Conservation (phyloP, 805 yeast genomes). For the Wickerhamiella spandovensis region DNA sequence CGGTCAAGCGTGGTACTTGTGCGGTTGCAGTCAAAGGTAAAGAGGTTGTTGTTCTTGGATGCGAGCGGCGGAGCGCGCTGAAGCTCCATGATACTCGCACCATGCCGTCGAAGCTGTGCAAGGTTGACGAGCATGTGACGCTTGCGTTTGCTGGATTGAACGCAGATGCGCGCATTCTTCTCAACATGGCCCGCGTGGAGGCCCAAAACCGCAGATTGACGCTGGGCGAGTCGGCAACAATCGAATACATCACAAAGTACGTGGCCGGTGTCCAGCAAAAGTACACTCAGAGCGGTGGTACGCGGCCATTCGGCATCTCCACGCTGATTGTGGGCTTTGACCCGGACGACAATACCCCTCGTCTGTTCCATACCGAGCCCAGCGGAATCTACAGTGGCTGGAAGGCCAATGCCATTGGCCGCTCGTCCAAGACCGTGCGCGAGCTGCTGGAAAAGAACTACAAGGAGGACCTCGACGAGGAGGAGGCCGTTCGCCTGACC, state of each 20-base stretch:
- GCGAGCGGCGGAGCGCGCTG: constrained; percentile 90
- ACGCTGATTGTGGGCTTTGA: constrained; percentile 95
- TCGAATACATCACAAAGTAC: constrained; percentile 84
- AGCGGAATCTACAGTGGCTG: constrained; percentile 94
- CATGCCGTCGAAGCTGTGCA: constrained; percentile 88
- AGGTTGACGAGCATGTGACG: constrained; percentile 78
- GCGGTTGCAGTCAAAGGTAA: constrained; percentile 94
- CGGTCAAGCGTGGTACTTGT: constrained; percentile 95
- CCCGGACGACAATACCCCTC: constrained; percentile 66
- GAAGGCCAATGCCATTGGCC: constrained; percentile 96
- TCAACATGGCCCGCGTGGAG: constrained; percentile 90
- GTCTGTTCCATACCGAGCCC: constrained; percentile 89
- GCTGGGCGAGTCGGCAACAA: constrained; percentile 84
- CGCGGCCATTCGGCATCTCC: constrained; percentile 93
- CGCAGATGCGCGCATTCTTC: constrained; percentile 93
- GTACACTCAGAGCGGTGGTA: constrained; percentile 97
- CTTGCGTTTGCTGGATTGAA: constrained; percentile 94
- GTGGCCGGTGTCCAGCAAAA: constrained; percentile 97
- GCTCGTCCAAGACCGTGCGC: constrained; percentile 87
- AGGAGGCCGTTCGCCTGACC: constrained; percentile 65
- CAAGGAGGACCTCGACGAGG: constrained; percentile 43
- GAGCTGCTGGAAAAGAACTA: constrained; percentile 90
- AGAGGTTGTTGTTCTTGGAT: constrained; percentile 81
- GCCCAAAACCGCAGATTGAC: constrained; percentile 90
- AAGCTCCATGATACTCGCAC: constrained; percentile 94